A percentile compares a stretch with the other conserved stretches of the same genome.
Evolutionary conservation across 257 asterid genomes (phyloP).

Genomic region (Paulownia fortunei): DNA sequence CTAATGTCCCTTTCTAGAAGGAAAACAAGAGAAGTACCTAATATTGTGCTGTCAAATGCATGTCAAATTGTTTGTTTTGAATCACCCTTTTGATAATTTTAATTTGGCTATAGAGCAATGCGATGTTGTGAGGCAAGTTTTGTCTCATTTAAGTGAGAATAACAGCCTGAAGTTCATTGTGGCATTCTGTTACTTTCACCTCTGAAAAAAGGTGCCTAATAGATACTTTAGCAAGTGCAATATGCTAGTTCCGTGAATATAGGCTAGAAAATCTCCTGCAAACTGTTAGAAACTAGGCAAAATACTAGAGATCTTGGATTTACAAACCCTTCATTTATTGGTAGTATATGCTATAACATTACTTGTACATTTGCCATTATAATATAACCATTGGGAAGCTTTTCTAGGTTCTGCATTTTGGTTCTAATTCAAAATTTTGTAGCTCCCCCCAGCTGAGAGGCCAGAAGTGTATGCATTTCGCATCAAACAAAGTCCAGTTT

Average conservation of each 20-base stretch:
- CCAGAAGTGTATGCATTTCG: not conserved
- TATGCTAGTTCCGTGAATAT: not conserved
- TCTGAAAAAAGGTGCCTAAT: not conserved
- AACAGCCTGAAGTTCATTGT: not conserved
- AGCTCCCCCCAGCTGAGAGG: not conserved
- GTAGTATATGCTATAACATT: not conserved
- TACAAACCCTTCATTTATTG: not conserved
- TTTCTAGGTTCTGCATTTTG: slow-evolving; percentile 1
- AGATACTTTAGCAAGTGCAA: not conserved
- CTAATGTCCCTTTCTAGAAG: not conserved
- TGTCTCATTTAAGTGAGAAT: slow-evolving; percentile 1
- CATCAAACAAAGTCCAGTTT: not conserved
- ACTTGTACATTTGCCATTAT: not conserved
- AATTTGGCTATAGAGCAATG: not conserved
- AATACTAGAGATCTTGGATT: not conserved
- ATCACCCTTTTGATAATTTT: not conserved
- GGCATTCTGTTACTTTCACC: not conserved
- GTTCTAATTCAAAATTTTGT: not conserved
- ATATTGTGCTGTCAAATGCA: slow-evolving; percentile 10
- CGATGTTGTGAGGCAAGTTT: not conserved
- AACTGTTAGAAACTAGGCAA: slow-evolving; percentile 4
- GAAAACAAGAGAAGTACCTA: not conserved
- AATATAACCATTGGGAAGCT: not conserved
- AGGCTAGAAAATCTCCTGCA: not conserved
- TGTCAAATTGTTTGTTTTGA: not conserved